Percentiles rank a stretch among this genome's conserved stretches.
These are phyloP conservation scores for Forsythia viridissima DNA, from an alignment of 257 asterid genomes.

Conservation along the genomic window DNA sequence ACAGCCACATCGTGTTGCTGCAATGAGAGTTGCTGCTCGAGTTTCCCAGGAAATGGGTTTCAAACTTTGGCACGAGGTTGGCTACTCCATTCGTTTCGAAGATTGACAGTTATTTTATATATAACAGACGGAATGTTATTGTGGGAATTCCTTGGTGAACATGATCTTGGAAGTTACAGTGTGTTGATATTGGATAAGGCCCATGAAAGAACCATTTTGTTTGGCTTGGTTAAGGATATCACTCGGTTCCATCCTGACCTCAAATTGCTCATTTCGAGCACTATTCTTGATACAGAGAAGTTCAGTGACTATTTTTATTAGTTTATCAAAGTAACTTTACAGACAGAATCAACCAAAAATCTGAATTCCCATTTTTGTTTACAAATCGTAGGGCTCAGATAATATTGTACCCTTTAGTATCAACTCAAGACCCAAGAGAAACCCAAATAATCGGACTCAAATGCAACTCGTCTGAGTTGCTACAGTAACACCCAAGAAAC, in stretches of 20 bases:
- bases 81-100: constrained; percentile 91
- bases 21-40: constrained; percentile 98
- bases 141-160: constrained; percentile 90
- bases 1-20: constrained; percentile 96
- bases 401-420: too few relatives aligned
- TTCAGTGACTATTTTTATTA: constrained; percentile 62
- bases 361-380: too few relatives aligned
- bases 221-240: constrained; percentile 80
- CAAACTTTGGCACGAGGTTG: constrained; percentile 98
- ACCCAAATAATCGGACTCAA: too few relatives aligned
- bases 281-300: constrained; percentile 88
- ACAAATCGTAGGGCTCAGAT: too few relatives aligned
- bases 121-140: constrained; percentile 94
- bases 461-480: too few relatives aligned
- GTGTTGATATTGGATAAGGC: constrained; percentile 97
- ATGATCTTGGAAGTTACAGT: constrained; percentile 89
- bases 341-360: too few relatives aligned
- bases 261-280: constrained; percentile 87
- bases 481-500: too few relatives aligned
- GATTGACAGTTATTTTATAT: constrained; percentile 84
- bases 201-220: constrained; percentile 85
- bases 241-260: constrained; percentile 76
- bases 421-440: too few relatives aligned
- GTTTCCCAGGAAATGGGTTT: constrained; percentile 80
- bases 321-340: too few relatives aligned